Conservation (phyloP, 208 protist species). For the Vickermania ingenoplastis region DNA sequence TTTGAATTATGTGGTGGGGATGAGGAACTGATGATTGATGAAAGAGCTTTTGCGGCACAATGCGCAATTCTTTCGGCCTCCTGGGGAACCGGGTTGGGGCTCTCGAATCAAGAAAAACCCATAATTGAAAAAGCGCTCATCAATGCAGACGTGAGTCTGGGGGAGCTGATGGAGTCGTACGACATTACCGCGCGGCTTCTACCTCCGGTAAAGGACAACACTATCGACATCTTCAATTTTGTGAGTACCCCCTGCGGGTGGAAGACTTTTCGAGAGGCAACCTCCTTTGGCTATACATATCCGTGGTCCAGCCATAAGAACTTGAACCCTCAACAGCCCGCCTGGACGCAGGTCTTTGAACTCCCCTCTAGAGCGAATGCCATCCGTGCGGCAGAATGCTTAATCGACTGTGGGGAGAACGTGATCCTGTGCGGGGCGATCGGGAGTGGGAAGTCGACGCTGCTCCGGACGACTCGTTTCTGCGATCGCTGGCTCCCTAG, state of each 20-base stretch:
- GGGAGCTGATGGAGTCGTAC: constrained; percentile 2
- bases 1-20: constrained; percentile 10
- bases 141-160: constrained; percentile 2
- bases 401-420: constrained; percentile 67
- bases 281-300: constrained; percentile 21
- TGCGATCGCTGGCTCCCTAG: constrained; percentile 52
- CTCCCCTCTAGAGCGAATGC: constrained; percentile 38
- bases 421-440: constrained; percentile 42
- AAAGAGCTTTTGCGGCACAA: constrained; percentile 25
- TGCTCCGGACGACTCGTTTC: constrained; percentile 43
- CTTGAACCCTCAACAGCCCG: constrained; percentile 18
- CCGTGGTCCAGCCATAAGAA: constrained; percentile 30
- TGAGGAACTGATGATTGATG: constrained; percentile 16
- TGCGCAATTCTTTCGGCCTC: constrained; percentile 9
- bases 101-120: not conserved
- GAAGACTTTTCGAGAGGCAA: constrained; percentile 47
- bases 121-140: constrained; percentile 4
- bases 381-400: constrained; percentile 52
- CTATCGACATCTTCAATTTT: constrained; percentile 2
- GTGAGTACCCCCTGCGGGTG: constrained; percentile 33
- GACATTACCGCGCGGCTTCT: not conserved
- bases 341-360: constrained; percentile 53
- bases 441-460: constrained; percentile 56
- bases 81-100: constrained; percentile 7
- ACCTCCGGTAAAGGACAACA: not conserved